phyloP scores from a whole-genome alignment of 2,329 filamentous ascomycete genomes.

The Trichoderma harzianum region DNA sequence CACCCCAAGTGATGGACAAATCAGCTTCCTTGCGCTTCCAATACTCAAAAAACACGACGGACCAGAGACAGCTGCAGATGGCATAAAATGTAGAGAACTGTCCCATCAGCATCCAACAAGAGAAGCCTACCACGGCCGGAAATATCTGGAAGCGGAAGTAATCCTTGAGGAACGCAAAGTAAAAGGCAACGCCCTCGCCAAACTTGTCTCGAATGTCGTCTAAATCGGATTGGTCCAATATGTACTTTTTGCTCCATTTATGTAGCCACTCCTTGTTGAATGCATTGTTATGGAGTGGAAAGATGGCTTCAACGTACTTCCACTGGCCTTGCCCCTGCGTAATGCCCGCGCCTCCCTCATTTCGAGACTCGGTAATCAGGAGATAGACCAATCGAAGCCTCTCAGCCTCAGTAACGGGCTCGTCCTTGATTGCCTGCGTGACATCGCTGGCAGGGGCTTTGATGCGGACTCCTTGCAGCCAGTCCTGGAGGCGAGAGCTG shows the following conservation, averaged over 20 bases:
- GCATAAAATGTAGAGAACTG: conserved; percentile 82
- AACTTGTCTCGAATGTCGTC: conserved; percentile 72
- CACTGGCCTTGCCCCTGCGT: conserved; percentile 66
- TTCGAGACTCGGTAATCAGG: conserved; percentile 69
- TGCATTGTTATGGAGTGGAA: conserved; percentile 72
- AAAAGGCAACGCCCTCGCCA: conserved; percentile 84
- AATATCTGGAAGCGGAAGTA: conserved; percentile 87
- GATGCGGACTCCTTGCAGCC: conserved; percentile 83
- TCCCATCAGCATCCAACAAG: conserved; percentile 77
- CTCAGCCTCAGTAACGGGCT: conserved; percentile 85
- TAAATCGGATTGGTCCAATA: conserved; percentile 63
- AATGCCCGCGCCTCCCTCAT: conserved; percentile 76
- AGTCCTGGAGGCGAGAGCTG: conserved; percentile 84
- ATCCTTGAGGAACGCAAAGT: conserved; percentile 89
- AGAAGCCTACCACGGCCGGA: conserved; percentile 72
- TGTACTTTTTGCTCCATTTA: conserved; percentile 68
- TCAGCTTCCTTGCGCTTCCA: conserved; percentile 95
- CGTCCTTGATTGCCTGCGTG: conserved; percentile 61
- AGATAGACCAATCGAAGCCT: conserved; percentile 83
- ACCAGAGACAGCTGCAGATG: conserved; percentile 77
- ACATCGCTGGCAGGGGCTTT: conserved; percentile 73
- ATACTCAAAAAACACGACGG: conserved; percentile 85
- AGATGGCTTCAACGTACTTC: conserved; percentile 69
- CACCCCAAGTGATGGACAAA: conserved; percentile 82
- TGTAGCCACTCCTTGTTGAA: conserved; percentile 76